Base-by-base conservation (phyloP, 805 yeast species). In the Metschnikowia hibisci region DNA sequence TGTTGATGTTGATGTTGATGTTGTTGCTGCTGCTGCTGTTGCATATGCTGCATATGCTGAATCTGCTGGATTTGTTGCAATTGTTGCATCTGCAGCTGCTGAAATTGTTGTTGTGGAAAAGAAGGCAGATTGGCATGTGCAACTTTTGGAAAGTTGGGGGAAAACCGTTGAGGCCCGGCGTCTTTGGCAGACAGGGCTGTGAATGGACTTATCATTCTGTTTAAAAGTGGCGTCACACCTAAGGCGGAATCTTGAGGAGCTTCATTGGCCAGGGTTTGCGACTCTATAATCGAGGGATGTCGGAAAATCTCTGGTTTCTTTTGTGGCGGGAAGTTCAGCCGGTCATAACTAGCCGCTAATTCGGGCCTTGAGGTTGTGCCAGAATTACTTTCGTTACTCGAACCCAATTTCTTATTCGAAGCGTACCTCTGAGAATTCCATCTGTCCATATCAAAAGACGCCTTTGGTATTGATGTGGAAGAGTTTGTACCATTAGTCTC, bases 81-180 rank as follows among this genome's bases (percentile, higher is more conserved):
- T 20, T 42, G 53, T n/a, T 42, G 42, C n/a, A 33, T 51, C 9
- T 23, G 39, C 42, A 45, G 32, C 20, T 27, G 39, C 13, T 27
- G 39, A 7, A 36, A 28, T 9, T 13, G 16, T 16, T 27, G 39
- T 13, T 15, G 30, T 13, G 14, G 7, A 7, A 12, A 13, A 3
- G 14, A 27, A 7, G 14, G 30, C 30, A 12, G 32, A 28, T 6
- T 13, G 27, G 39, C 23, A 25, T 20, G 38, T 9, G 25, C 39
- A 26, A 10, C n/a, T 16, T 35, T 27, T 23, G 39, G 18, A 9
- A 35, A 35, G 39, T 16, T 35, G 8, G 39, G 39, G 4, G 25
- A 14, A 4, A 27, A n/a, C n/a, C 27, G 16, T 6, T 27, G 31
- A 20, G 23, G 23, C 23, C 3, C 23, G 15, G 27, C 10, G 8